Evolutionary conservation across 371 early-diverging fungal genomes (phyloP).

Genomic region (Batkoa obscura): DNA sequence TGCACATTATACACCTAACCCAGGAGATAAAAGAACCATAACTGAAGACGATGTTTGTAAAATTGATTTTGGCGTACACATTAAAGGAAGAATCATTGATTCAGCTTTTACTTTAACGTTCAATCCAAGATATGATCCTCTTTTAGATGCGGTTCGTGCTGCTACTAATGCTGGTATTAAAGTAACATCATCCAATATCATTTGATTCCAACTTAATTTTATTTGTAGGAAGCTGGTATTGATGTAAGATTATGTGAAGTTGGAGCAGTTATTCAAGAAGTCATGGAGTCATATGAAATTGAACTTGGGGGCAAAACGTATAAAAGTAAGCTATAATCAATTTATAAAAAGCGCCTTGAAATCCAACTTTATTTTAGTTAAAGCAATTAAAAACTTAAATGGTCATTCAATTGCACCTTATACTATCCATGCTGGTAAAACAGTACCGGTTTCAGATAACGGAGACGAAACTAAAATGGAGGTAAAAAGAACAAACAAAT

Average conservation of each 20-base stretch:
- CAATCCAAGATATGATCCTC: conserved; percentile 76
- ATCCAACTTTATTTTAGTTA: conserved; percentile 67
- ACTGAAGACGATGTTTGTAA: conserved; percentile 93
- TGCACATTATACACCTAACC: conserved; percentile 99
- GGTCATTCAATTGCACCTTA: conserved; percentile 97
- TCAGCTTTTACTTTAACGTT: conserved; percentile 96
- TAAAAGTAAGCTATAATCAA: conserved; percentile 26
- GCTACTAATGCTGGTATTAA: conserved; percentile 95
- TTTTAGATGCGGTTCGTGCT: conserved; percentile 86
- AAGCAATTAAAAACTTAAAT: conserved; percentile 91
- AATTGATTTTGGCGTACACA: conserved; percentile 98
- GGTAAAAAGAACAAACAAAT: conserved; percentile 11
- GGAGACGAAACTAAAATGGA: conserved; percentile 91
- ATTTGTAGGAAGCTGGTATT: conserved; percentile 68
- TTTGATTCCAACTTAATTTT: not conserved
- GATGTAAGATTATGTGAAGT: conserved; percentile 94
- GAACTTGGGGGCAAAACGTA: conserved; percentile 85
- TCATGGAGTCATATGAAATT: conserved; percentile 96
- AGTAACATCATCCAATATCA: conserved; percentile 7
- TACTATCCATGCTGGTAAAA: conserved; percentile 93
- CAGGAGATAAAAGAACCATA: conserved; percentile 86
- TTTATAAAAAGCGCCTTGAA: conserved; percentile 18
- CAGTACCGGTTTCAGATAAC: conserved; percentile 88
- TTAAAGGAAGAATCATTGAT: conserved; percentile 94
- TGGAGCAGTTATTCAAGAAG: conserved; percentile 96